These are phyloP conservation scores for Trichosporon asahii DNA, from an alignment of 1,284 basidiomycete genomes.

Conservation along the genomic window DNA sequence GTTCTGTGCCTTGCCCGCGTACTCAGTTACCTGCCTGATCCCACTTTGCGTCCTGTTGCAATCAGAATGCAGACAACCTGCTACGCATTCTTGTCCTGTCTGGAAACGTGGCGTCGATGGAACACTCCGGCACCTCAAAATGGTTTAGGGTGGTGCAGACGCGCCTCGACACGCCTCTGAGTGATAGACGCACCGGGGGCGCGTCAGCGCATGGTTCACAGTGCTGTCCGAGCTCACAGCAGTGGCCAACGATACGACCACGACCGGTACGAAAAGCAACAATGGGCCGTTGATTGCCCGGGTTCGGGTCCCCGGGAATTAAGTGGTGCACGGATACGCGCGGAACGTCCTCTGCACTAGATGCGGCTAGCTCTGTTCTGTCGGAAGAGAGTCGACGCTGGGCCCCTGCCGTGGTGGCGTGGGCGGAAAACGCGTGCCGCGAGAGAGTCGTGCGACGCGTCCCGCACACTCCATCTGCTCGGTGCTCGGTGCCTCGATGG, in stretches of 20 bases:
- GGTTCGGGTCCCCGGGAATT: too few species aligned
- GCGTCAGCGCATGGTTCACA: background rate
- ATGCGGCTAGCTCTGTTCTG: background rate
- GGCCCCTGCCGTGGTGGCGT: background rate
- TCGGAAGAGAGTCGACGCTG: background rate
- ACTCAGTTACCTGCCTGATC: background rate
- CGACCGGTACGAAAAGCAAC: background rate
- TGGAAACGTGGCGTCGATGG: background rate
- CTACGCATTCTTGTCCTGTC: background rate
- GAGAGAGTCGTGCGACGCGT: background rate
- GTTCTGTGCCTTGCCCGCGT: background rate
- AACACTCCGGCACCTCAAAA: too few species aligned
- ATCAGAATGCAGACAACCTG: too few species aligned
- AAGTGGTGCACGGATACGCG: background rate
- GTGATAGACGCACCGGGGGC: background rate
- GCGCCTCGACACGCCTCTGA: background rate
- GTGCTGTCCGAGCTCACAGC: background rate
- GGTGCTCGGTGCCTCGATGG: too few species aligned
- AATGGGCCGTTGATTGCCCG: background rate
- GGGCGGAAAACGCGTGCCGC: background rate
- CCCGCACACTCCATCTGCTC: too few species aligned
- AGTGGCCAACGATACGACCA: background rate
- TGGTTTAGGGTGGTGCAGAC: background rate
- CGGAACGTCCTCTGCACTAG: background rate
- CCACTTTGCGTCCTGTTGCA: background rate